Evolutionary conservation across 495 filamentous ascomycete species (phyloP).

Genomic region (Neurospora pannonica): DNA sequence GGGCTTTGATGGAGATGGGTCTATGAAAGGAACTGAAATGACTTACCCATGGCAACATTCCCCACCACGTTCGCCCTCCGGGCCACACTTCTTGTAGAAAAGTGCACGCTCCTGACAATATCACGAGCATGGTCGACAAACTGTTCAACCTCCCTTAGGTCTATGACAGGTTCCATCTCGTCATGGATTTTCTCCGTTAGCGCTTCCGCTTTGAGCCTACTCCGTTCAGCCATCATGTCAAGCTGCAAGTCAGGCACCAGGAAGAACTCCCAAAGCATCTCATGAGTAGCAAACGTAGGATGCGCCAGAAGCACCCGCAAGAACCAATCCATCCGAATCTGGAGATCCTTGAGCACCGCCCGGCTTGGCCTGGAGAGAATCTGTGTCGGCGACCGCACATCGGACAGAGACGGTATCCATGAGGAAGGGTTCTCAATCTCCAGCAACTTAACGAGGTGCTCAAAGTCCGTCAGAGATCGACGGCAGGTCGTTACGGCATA

Average conservation of each 20-base stretch:
- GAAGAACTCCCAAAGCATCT: conserved; percentile 99
- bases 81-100: conserved; percentile 69
- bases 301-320: conserved; percentile 77
- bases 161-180: conserved; percentile 75
- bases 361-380: conserved; percentile 86
- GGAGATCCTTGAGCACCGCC: conserved; percentile 76
- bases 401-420: conserved; percentile 75
- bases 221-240: conserved; percentile 81
- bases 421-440: conserved; percentile 88
- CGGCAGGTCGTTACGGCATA: conserved; percentile 92
- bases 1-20: conserved; percentile 11
- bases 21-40: conserved; percentile 9
- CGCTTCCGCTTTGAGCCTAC: conserved; percentile 72
- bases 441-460: conserved; percentile 80
- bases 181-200: conserved; percentile 77
- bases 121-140: conserved; percentile 86
- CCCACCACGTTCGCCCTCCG: conserved; percentile 54
- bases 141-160: conserved; percentile 84
- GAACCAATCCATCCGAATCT: conserved; percentile 78
- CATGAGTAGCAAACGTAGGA: conserved; percentile 90
- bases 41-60: conserved; percentile 46
- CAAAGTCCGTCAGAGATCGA: conserved; percentile 83
- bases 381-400: conserved; percentile 81
- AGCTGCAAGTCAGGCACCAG: conserved; percentile 89
- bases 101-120: conserved; percentile 73